phyloP scores from a whole-genome alignment of 148 eudicot genomes.

The Persicaria maculosa region DNA sequence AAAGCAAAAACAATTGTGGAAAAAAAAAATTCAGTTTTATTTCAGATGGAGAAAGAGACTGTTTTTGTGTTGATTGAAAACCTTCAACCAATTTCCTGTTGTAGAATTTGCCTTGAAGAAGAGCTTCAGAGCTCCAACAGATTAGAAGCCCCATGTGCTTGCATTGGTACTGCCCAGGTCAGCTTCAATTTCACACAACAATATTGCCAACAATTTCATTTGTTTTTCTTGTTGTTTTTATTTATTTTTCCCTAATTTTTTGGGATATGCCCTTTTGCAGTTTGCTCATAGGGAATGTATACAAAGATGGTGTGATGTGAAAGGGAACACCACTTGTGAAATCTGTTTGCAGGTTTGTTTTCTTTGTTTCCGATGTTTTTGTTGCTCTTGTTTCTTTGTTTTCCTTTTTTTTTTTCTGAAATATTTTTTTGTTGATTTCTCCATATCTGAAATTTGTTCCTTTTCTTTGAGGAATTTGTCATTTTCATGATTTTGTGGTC shows the following conservation, averaged over 20 bases:
- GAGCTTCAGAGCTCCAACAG: conserved; percentile 33
- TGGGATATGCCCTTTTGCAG: conserved; percentile 21
- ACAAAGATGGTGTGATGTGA: conserved; percentile 95
- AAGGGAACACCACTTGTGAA: conserved; percentile 83
- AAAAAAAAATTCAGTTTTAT: no score
- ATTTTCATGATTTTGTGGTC: not conserved
- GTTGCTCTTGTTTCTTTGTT: conserved; percentile 6
- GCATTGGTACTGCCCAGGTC: conserved; percentile 84
- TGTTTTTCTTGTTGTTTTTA: not conserved
- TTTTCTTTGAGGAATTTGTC: not conserved
- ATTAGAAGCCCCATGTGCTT: conserved; percentile 81
- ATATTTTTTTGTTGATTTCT: no score
- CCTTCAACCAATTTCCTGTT: conserved; percentile 9
- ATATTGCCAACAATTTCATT: not conserved
- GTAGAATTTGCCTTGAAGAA: conserved; percentile 88
- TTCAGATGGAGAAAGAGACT: no score
- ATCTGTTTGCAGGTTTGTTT: conserved; percentile 71
- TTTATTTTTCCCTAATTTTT: not conserved
- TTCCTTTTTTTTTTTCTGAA: no score
- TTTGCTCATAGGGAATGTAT: conserved; percentile 96
- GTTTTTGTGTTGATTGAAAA: no score
- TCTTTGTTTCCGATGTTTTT: not conserved
- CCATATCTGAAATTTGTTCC: not conserved
- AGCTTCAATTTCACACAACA: not conserved
- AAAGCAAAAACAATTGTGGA: no score